A percentile compares a stretch with the other conserved stretches of the same genome.
Conservation (phyloP, 495 filamentous ascomycete species). For the Podospora tetraspora region DNA sequence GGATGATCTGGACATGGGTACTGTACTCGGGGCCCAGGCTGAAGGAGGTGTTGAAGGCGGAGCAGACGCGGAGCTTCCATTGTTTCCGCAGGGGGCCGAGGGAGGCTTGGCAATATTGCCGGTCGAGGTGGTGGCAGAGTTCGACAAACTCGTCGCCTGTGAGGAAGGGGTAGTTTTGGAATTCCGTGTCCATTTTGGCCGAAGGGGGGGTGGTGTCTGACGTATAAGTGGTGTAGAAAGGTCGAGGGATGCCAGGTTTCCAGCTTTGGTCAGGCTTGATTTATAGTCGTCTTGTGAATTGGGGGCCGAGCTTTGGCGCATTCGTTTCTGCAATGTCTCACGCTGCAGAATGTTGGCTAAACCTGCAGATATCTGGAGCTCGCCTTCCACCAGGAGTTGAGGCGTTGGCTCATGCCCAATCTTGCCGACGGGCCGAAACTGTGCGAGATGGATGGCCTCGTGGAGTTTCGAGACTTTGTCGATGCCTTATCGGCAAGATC, state of each 20-base stretch:
- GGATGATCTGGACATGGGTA: conserved; percentile 46
- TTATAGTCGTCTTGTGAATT: too few relatives aligned
- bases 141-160: conserved; percentile 53
- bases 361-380: too few relatives aligned
- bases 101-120: conserved; percentile 48
- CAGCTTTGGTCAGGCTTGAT: too few relatives aligned
- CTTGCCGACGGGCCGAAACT: neutral
- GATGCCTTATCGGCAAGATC: neutral
- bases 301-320: too few relatives aligned
- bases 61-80: conserved; percentile 38
- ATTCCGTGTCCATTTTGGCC: conserved; percentile 12
- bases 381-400: too few relatives aligned
- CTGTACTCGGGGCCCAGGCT: conserved; percentile 28
- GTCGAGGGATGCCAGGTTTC: too few relatives aligned
- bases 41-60: conserved; percentile 31
- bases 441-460: neutral
- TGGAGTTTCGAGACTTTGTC: neutral
- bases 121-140: conserved; percentile 54
- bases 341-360: too few relatives aligned
- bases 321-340: too few relatives aligned
- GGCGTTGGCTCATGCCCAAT: too few relatives aligned
- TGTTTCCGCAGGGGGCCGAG: conserved; percentile 42
- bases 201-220: neutral
- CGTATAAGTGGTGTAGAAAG: neutral
- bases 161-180: conserved; percentile 51